A percentile compares a stretch with the other conserved stretches of the same genome.
Conservation (phyloP, 768 basidiomycete genomes). For the Hericium alpestre region DNA sequence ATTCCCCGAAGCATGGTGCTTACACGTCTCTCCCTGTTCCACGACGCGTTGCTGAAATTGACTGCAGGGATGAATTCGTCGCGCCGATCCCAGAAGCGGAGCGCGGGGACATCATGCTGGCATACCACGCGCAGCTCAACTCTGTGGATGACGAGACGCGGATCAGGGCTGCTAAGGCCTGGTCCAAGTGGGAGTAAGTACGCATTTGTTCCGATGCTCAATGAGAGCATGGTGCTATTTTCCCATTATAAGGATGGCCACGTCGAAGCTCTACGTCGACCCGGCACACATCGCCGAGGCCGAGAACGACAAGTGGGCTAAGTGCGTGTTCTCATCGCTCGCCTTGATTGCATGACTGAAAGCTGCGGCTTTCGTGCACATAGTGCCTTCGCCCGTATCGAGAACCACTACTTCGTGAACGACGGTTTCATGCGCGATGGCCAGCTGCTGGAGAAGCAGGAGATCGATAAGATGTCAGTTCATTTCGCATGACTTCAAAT, state of each 20-base stretch:
- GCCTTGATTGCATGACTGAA: neutral
- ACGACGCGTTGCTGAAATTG: neutral
- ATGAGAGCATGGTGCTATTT: neutral
- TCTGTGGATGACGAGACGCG: conserved; percentile 58
- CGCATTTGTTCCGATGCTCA: too few relatives aligned
- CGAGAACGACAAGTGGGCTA: conserved; percentile 64
- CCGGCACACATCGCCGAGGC: conserved; percentile 57
- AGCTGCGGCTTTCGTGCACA: neutral
- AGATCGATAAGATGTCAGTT: conserved; percentile 74
- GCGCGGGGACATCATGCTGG: conserved; percentile 68
- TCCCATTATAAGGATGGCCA: conserved; percentile 56
- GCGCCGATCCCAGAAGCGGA: conserved; percentile 73
- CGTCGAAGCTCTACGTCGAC: conserved; percentile 64
- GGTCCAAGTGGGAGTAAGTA: conserved; percentile 86
- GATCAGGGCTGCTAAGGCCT: conserved; percentile 66
- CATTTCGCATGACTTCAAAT: neutral
- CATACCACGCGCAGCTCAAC: conserved; percentile 75
- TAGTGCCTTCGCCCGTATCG: conserved; percentile 80
- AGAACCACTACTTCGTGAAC: conserved; percentile 87
- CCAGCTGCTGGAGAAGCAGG: conserved; percentile 74
- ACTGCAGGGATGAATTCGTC: conserved; percentile 68
- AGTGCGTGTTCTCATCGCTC: conserved; percentile 32
- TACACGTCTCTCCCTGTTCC: neutral
- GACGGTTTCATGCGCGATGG: conserved; percentile 89
- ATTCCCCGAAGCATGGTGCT: conserved; percentile 82